phyloP scores from a whole-genome alignment of 2,329 filamentous ascomycete genomes.

The Decorospora gaudefroyi region DNA sequence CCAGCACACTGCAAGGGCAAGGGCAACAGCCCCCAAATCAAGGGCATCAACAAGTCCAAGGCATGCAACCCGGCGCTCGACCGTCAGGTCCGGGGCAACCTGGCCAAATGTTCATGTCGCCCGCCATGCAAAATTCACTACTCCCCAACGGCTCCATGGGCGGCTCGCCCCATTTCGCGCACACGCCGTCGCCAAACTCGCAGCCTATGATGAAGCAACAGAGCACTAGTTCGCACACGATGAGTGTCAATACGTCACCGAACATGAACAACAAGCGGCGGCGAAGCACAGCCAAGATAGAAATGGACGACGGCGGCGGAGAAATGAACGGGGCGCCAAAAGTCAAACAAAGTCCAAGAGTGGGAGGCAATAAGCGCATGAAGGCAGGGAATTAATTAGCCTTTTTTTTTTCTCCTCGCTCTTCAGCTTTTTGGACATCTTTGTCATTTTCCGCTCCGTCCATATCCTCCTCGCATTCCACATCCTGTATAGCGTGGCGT shows the following conservation, averaged over 20 bases:
- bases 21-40: constrained; percentile 14
- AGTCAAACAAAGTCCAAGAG: constrained; percentile 57
- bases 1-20: constrained; percentile 29
- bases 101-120: constrained; percentile 59
- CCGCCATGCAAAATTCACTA: constrained; percentile 60
- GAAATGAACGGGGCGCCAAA: constrained; percentile 50
- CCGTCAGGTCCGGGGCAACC: constrained; percentile 40
- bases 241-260: constrained; percentile 66
- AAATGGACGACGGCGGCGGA: constrained; percentile 57
- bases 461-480: constrained; percentile 11
- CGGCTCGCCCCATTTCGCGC: constrained; percentile 54
- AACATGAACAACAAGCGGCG: constrained; percentile 64
- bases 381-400: constrained; percentile 34
- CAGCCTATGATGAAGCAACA: constrained; percentile 62
- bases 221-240: constrained; percentile 58
- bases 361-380: constrained; percentile 48
- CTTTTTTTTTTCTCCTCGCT: not conserved
- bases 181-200: constrained; percentile 54
- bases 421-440: not conserved
- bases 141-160: constrained; percentile 56
- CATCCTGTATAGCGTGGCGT: constrained; percentile 38
- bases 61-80: constrained; percentile 40
- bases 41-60: constrained; percentile 32
- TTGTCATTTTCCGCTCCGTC: constrained; percentile 11
- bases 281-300: constrained; percentile 64